A percentile compares a stretch with the other conserved stretches of the same genome.
phyloP scores from a whole-genome alignment of 768 basidiomycete species.

The Russula ochroleuca region DNA sequence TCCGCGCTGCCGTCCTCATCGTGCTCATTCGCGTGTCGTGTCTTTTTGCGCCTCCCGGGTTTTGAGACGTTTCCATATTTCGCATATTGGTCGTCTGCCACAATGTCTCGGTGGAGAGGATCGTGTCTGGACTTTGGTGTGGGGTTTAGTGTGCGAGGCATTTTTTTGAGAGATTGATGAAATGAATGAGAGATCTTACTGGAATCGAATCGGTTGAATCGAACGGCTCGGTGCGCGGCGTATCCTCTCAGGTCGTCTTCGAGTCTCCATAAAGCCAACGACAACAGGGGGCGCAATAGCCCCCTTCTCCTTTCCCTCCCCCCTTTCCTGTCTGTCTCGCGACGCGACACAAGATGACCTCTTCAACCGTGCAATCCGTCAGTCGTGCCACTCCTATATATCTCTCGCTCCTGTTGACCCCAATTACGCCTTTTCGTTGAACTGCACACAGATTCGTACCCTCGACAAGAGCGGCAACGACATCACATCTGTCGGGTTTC shows the following conservation, averaged over 20 bases:
- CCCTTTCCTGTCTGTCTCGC: background rate
- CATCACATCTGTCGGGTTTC: conserved; percentile 76
- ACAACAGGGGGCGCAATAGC: background rate
- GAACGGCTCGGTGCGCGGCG: background rate
- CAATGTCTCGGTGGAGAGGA: conserved; percentile 80
- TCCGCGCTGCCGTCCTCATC: conserved; percentile 48
- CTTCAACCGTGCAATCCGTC: conserved; percentile 14
- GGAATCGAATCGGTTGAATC: background rate
- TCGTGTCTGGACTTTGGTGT: conserved; percentile 69
- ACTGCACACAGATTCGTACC: conserved; percentile 46
- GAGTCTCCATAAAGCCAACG: background rate
- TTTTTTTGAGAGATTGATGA: conserved; percentile 29
- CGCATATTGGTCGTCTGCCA: conserved; percentile 67
- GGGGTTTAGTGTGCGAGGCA: conserved; percentile 62
- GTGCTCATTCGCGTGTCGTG: conserved; percentile 41
- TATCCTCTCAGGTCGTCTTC: background rate
- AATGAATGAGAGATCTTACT: background rate
- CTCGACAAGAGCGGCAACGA: conserved; percentile 72
- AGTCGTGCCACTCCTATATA: background rate
- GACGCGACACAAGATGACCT: conserved; percentile 15
- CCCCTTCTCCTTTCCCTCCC: background rate
- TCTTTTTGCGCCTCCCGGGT: conserved; percentile 71
- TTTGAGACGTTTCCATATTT: conserved; percentile 77
- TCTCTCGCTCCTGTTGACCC: background rate
- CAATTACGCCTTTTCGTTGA: conserved; percentile 1